Evolutionary conservation across 805 yeast species (phyloP).

Genomic region (Ogataea degrootiae): DNA sequence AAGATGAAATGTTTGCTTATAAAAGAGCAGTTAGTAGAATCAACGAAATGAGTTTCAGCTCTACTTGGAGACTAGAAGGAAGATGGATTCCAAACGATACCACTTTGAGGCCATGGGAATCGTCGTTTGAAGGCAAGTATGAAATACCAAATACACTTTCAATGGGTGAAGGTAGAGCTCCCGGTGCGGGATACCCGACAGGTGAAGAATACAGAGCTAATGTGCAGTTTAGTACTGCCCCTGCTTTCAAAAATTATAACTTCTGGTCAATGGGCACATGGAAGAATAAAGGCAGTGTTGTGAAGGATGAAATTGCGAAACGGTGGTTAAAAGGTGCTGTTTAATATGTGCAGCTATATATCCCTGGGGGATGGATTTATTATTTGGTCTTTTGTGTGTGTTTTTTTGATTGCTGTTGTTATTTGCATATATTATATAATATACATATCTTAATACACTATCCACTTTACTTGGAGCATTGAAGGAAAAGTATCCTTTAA

Average conservation of each 20-base stretch:
- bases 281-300: slow-evolving; percentile 42
- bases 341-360: background rate
- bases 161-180: background rate
- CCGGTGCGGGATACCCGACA: background rate
- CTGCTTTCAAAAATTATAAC: slow-evolving; percentile 41
- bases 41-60: slow-evolving; percentile 32
- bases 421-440: background rate
- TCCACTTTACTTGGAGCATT: too few relatives aligned
- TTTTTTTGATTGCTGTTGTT: background rate
- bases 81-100: slow-evolving; percentile 54
- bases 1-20: slow-evolving; percentile 71
- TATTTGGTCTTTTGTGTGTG: background rate
- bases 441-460: too few relatives aligned
- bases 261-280: slow-evolving; percentile 69
- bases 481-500: too few relatives aligned
- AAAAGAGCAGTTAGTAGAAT: slow-evolving; percentile 66
- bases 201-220: slow-evolving; percentile 7
- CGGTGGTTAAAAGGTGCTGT: slow-evolving; percentile 48
- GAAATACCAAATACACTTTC: slow-evolving; percentile 2
- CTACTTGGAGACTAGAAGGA: slow-evolving; percentile 42
- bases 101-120: slow-evolving; percentile 57
- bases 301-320: slow-evolving; percentile 51
- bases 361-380: background rate
- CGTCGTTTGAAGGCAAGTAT: slow-evolving; percentile 3
- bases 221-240: slow-evolving; percentile 27